Conservation (phyloP, 345 rosid genomes). For the Bruguiera sexangula region DNA sequence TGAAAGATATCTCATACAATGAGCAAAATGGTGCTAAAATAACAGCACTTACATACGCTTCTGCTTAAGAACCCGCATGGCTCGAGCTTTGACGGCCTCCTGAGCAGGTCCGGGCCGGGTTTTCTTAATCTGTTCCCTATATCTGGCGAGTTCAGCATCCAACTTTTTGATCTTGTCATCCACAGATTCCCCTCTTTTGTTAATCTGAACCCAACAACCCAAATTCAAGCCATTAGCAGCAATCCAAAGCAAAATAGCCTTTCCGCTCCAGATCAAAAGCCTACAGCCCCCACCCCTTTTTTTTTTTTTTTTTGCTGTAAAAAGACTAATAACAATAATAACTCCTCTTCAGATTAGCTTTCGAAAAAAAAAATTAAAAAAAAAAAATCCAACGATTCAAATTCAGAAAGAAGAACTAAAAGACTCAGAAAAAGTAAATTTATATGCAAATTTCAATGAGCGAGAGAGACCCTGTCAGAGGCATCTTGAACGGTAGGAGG, state of each 20-base stretch:
- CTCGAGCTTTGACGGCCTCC: constrained; percentile 84
- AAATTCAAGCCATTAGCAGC: background rate
- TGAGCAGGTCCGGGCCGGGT: constrained; percentile 93
- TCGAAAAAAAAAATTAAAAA: no score
- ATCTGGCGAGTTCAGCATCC: constrained; percentile 64
- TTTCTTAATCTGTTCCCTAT: constrained; percentile 78
- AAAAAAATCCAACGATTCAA: background rate
- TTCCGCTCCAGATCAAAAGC: no score
- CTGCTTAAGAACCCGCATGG: constrained; percentile 84
- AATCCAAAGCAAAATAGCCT: no score
- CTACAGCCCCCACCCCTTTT: no score
- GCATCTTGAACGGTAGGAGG: constrained; percentile 84
- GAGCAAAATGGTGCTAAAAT: background rate
- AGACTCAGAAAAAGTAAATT: background rate
- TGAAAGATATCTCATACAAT: background rate
- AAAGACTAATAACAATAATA: background rate
- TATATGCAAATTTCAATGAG: background rate
- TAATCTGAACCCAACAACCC: constrained; percentile 41
- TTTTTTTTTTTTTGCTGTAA: no score
- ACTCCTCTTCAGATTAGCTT: background rate
- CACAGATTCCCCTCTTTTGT: constrained; percentile 83
- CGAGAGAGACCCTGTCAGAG: constrained; percentile 61
- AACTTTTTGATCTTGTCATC: constrained; percentile 85
- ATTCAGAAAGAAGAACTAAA: no score
- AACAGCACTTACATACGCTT: constrained; percentile 59